phyloP scores from a whole-genome alignment of 352 stramenopile genomes.

The Phytophthora citrophthora region DNA sequence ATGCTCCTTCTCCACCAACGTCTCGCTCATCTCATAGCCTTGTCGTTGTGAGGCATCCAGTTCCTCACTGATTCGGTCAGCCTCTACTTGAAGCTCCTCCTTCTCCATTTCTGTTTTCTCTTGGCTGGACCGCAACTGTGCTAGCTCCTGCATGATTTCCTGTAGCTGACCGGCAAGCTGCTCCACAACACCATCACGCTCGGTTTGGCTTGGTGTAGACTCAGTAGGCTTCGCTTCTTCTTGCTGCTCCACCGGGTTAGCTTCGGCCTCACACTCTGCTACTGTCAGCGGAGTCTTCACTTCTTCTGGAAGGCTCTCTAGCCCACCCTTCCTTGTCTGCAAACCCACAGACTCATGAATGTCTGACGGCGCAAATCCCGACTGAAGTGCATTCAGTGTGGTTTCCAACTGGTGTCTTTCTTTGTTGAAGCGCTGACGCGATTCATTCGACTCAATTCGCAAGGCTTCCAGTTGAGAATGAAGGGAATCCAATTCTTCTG shows the following conservation, averaged over 20 bases:
- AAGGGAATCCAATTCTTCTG: constrained; percentile 38
- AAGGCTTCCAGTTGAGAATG: constrained; percentile 34
- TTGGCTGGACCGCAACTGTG: constrained; percentile 37
- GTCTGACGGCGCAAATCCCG: background rate
- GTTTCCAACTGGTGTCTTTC: constrained; percentile 37
- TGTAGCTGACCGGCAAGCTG: constrained; percentile 42
- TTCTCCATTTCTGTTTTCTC: constrained; percentile 43
- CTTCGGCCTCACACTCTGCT: constrained; percentile 17
- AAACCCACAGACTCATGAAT: constrained; percentile 4
- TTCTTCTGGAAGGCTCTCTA: constrained; percentile 18
- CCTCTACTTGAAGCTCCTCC: constrained; percentile 40
- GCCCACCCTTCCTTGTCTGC: constrained; percentile 9
- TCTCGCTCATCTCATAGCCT: constrained; percentile 44
- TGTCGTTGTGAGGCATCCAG: constrained; percentile 34
- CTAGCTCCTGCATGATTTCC: constrained; percentile 46
- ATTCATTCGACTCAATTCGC: constrained; percentile 21
- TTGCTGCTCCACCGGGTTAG: constrained; percentile 10
- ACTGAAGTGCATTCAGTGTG: constrained; percentile 24
- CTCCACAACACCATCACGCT: constrained; percentile 14
- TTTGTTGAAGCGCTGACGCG: constrained; percentile 10
- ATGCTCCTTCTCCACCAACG: constrained; percentile 45
- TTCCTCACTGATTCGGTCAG: constrained; percentile 42
- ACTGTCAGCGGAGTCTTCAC: constrained; percentile 25
- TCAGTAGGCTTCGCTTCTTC: background rate
- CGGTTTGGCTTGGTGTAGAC: constrained; percentile 5